These are phyloP conservation scores for Phytophthora boehmeriae DNA, from an alignment of 352 stramenopile species.

Conservation along the genomic window DNA sequence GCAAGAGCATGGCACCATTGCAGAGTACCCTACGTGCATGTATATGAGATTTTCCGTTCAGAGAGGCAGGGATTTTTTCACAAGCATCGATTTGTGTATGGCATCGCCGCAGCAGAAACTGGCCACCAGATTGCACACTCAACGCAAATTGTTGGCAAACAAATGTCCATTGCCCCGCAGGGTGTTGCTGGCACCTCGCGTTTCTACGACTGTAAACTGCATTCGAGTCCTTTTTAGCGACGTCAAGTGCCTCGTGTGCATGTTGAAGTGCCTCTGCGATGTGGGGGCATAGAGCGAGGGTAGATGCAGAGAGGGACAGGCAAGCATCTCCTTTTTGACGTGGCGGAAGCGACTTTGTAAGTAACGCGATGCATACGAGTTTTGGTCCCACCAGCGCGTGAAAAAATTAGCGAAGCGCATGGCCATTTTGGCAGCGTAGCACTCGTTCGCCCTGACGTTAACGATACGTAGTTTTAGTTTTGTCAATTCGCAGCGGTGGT, in stretches of 20 bases:
- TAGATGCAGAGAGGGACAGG: constrained; percentile 19
- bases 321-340: constrained; percentile 2
- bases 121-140: constrained; percentile 21
- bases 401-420: too few relatives aligned
- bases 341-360: constrained; percentile 1
- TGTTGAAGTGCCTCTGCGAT: constrained; percentile 29
- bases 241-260: constrained; percentile 20
- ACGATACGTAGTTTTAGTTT: too few relatives aligned
- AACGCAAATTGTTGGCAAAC: not conserved
- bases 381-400: too few relatives aligned
- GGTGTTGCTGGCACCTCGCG: not conserved
- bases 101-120: constrained; percentile 23
- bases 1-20: not conserved
- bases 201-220: constrained; percentile 22
- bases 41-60: constrained; percentile 29
- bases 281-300: constrained; percentile 11
- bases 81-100: constrained; percentile 6
- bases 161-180: too few relatives aligned
- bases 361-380: not conserved
- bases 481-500: too few relatives aligned
- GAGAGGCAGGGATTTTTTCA: constrained; percentile 1
- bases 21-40: constrained; percentile 19
- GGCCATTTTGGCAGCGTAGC: too few relatives aligned
- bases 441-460: too few relatives aligned
- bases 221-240: constrained; percentile 19